Evolutionary conservation across 208 protist genomes (phyloP).

Genomic region (Naegleria gruberi): DNA sequence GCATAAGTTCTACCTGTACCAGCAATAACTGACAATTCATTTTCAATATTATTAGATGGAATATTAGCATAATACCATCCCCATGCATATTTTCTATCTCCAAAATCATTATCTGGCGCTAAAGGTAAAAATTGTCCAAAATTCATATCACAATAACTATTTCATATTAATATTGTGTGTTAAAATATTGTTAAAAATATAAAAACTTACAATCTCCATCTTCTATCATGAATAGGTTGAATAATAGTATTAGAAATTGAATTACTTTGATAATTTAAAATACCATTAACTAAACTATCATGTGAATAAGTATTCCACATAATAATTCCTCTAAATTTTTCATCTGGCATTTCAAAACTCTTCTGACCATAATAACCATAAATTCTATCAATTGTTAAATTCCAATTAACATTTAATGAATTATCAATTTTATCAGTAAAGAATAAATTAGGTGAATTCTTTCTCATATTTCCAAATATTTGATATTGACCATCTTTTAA

Average conservation of each 20-base stretch:
- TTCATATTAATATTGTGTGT: not conserved
- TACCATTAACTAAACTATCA: not conserved
- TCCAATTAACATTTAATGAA: not conserved
- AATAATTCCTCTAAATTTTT: constrained; percentile 11
- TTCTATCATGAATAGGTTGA: not conserved
- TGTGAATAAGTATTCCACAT: constrained; percentile 25
- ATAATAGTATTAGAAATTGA: not conserved
- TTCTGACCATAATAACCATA: constrained; percentile 27
- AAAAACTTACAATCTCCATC: constrained; percentile 8
- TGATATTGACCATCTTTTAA: constrained; percentile 9
- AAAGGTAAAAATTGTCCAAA: constrained; percentile 2
- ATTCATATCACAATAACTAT: constrained; percentile 19
- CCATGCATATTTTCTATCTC: constrained; percentile 21
- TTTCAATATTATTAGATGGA: not conserved
- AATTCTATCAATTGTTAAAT: constrained; percentile 20
- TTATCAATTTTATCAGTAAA: not conserved
- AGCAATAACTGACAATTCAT: constrained; percentile 9
- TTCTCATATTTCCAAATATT: not conserved
- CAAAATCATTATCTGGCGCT: not conserved
- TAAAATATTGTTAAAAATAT: not conserved
- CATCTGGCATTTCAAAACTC: not conserved
- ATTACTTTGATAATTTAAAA: not conserved
- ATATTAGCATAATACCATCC: constrained; percentile 19
- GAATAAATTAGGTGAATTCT: not conserved
- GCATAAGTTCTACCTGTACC: constrained; percentile 14